phyloP scores from a whole-genome alignment of 2,329 filamentous ascomycete species.

The Fusarium oxysporum region DNA sequence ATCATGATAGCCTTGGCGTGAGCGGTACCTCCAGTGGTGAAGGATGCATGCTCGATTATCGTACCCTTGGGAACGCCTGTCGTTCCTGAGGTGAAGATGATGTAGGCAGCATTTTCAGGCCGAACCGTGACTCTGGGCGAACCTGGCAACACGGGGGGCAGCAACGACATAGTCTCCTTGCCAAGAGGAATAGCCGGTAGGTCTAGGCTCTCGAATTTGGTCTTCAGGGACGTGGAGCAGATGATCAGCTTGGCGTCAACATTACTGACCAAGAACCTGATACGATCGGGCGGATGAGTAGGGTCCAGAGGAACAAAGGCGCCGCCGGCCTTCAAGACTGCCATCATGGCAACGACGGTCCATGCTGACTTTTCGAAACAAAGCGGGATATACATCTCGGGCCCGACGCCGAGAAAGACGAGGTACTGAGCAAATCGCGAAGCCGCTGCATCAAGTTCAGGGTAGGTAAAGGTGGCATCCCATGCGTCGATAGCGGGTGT shows the following conservation, averaged over 20 bases:
- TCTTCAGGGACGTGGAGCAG: constrained; percentile 1
- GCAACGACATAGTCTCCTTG: not conserved
- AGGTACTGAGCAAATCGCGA: constrained; percentile 51
- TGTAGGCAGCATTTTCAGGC: constrained; percentile 18
- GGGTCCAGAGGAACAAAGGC: constrained; percentile 51
- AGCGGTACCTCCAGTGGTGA: constrained; percentile 13
- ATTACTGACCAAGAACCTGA: constrained; percentile 23
- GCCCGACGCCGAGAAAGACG: constrained; percentile 47
- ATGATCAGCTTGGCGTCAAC: constrained; percentile 25
- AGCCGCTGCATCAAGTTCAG: constrained; percentile 45
- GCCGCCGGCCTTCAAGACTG: constrained; percentile 51
- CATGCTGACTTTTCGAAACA: constrained; percentile 55
- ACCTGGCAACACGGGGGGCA: not conserved
- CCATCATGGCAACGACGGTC: constrained; percentile 50
- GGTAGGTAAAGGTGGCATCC: constrained; percentile 55
- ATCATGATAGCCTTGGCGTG: constrained; percentile 34
- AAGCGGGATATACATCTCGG: constrained; percentile 46
- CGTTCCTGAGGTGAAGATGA: constrained; percentile 40
- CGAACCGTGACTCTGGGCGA: not conserved
- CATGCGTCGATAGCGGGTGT: constrained; percentile 57
- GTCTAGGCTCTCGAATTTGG: not conserved
- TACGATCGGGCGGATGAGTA: constrained; percentile 48
- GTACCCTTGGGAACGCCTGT: constrained; percentile 38
- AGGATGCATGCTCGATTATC: constrained; percentile 31
- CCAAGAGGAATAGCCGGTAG: not conserved